Conservation (phyloP, 495 filamentous ascomycete species). For the Penicillium diatomitis region DNA sequence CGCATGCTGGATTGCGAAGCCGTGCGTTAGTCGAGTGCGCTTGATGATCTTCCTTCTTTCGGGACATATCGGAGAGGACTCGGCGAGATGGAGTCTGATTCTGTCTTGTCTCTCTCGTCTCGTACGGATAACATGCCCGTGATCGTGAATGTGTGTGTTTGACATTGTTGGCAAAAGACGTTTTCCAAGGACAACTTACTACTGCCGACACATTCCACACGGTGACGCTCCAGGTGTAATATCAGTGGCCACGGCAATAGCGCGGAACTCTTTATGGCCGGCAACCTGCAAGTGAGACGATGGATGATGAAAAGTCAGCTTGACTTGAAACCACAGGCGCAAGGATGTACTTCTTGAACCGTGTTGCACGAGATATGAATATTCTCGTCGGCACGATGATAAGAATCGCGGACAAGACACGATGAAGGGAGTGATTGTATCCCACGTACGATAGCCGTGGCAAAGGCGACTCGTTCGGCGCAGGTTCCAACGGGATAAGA, state of each 20-base stretch:
- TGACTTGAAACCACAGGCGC: background rate
- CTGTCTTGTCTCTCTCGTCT: too few relatives aligned
- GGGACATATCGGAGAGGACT: too few relatives aligned
- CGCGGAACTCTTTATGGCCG: slow-evolving; percentile 64
- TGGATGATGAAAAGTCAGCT: background rate
- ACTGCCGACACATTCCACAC: slow-evolving; percentile 58
- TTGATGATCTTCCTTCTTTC: too few relatives aligned
- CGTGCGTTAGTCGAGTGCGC: too few relatives aligned
- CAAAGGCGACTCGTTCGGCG: slow-evolving; percentile 83
- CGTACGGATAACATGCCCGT: too few relatives aligned
- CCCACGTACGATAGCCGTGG: slow-evolving; percentile 58
- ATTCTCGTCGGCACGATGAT: background rate
- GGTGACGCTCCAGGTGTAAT: slow-evolving; percentile 60
- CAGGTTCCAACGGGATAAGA: slow-evolving; percentile 87
- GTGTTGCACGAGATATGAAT: background rate
- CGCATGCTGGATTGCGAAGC: slow-evolving; percentile 47
- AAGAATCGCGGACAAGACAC: background rate
- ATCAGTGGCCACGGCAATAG: slow-evolving; percentile 81
- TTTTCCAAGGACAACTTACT: slow-evolving; percentile 15
- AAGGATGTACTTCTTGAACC: too few relatives aligned
- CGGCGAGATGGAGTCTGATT: too few relatives aligned
- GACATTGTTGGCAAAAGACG: background rate
- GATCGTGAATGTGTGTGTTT: background rate
- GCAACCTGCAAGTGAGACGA: slow-evolving; percentile 27
- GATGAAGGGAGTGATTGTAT: background rate